phyloP scores from a whole-genome alignment of 208 protist genomes.

The Leishmania guyanensis region DNA sequence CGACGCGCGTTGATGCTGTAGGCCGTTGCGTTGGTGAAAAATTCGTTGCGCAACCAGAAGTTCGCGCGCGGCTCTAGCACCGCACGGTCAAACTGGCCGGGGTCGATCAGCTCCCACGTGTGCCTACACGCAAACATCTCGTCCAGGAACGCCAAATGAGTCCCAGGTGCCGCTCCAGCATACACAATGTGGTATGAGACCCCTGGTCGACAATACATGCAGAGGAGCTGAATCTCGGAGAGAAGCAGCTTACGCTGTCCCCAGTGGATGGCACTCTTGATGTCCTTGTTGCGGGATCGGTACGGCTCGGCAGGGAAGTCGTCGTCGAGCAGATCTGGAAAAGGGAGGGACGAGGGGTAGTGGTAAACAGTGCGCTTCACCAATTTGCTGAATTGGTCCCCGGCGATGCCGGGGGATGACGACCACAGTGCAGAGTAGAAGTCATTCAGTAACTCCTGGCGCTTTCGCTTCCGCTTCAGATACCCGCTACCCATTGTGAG shows the following conservation, averaged over 20 bases:
- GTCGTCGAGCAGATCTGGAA: slow-evolving; percentile 71
- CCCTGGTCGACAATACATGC: slow-evolving; percentile 66
- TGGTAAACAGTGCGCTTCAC: slow-evolving; percentile 56
- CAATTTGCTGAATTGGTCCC: slow-evolving; percentile 11
- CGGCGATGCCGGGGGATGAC: neutral
- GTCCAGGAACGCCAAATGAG: slow-evolving; percentile 92
- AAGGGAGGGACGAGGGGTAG: slow-evolving; percentile 76
- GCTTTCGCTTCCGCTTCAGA: slow-evolving; percentile 36
- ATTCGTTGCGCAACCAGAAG: slow-evolving; percentile 92
- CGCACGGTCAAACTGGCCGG: slow-evolving; percentile 85
- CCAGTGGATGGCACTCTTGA: slow-evolving; percentile 95
- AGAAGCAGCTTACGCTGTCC: slow-evolving; percentile 96
- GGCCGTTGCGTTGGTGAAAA: slow-evolving; percentile 94
- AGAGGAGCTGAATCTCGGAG: slow-evolving; percentile 95
- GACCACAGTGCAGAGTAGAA: slow-evolving; percentile 12
- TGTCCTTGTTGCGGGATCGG: slow-evolving; percentile 72
- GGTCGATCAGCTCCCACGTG: slow-evolving; percentile 95
- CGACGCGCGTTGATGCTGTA: slow-evolving; percentile 89
- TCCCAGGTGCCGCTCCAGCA: slow-evolving; percentile 94
- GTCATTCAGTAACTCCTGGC: slow-evolving; percentile 32
- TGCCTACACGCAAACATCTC: slow-evolving; percentile 84
- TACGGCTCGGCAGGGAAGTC: slow-evolving; percentile 83
- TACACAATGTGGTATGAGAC: slow-evolving; percentile 94
- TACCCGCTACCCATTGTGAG: slow-evolving; percentile 21
- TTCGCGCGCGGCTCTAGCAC: slow-evolving; percentile 63